A percentile compares a stretch with the other conserved stretches of the same genome.
phyloP scores from a whole-genome alignment of 2,329 filamentous ascomycete genomes.

The Paecilomyces sp. region DNA sequence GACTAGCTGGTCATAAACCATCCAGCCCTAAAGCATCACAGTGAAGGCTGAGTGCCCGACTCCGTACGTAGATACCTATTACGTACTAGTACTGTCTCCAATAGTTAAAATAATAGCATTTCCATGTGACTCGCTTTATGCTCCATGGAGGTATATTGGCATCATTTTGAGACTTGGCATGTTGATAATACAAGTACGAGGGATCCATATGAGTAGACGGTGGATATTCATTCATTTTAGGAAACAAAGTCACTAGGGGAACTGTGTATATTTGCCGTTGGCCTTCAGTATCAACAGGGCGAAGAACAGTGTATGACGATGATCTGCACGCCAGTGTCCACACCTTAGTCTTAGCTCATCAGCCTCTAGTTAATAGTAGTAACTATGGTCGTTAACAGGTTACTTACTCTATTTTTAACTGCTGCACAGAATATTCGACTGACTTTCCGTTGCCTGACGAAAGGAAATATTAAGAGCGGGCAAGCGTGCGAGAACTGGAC shows the following conservation, averaged over 20 bases:
- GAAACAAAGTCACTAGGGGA: neutral
- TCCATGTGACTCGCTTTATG: neutral
- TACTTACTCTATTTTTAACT: neutral
- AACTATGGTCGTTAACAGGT: neutral
- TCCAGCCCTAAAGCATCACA: neutral
- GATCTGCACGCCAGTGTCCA: neutral
- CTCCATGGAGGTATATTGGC: neutral
- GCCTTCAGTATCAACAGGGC: neutral
- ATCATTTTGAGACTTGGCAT: neutral
- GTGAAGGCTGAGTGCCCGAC: neutral
- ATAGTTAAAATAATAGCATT: neutral
- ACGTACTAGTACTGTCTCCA: neutral
- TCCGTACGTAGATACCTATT: too few relatives aligned
- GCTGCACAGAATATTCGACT: neutral
- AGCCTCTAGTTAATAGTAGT: neutral
- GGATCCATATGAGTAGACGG: neutral
- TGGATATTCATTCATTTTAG: neutral
- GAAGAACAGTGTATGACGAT: neutral
- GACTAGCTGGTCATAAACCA: neutral
- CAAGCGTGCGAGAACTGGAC: neutral
- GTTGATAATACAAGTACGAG: neutral
- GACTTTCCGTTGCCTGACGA: neutral
- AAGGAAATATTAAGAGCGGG: neutral
- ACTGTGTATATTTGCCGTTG: neutral
- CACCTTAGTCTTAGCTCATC: neutral